Conservation (phyloP, 169 alveolate genomes). For the Cryptosporidium sp. region DNA sequence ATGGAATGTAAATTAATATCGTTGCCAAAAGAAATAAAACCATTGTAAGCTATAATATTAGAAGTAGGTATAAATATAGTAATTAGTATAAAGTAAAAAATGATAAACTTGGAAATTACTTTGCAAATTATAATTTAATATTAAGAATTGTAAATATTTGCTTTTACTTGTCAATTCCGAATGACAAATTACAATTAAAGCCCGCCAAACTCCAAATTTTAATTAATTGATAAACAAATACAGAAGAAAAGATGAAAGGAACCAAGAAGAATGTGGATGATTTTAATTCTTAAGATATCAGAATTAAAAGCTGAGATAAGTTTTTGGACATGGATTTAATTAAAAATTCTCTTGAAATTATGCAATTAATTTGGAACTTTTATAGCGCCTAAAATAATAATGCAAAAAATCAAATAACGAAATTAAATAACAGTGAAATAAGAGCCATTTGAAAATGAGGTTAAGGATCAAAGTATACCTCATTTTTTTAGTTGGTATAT, state of each 20-base stretch:
- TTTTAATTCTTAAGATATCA: too few species aligned
- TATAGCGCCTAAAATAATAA: not conserved
- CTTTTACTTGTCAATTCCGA: too few species aligned
- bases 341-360: too few species aligned
- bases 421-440: not conserved
- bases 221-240: not conserved
- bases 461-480: not conserved
- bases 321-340: too few species aligned
- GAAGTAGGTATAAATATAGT: too few species aligned
- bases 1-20: too few species aligned
- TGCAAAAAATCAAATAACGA: not conserved
- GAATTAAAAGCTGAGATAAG: not conserved
- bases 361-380: not conserved
- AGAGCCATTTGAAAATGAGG: not conserved
- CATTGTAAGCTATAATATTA: too few species aligned
- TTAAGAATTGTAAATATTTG: too few species aligned
- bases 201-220: not conserved
- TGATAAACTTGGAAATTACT: too few species aligned
- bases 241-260: not conserved
- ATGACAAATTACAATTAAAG: not conserved
- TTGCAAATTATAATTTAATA: too few species aligned
- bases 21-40: too few species aligned
- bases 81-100: too few species aligned
- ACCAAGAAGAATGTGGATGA: not conserved
- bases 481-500: not conserved